phyloP scores from a whole-genome alignment of 2,329 filamentous ascomycete genomes.

The Xylogone sp. region DNA sequence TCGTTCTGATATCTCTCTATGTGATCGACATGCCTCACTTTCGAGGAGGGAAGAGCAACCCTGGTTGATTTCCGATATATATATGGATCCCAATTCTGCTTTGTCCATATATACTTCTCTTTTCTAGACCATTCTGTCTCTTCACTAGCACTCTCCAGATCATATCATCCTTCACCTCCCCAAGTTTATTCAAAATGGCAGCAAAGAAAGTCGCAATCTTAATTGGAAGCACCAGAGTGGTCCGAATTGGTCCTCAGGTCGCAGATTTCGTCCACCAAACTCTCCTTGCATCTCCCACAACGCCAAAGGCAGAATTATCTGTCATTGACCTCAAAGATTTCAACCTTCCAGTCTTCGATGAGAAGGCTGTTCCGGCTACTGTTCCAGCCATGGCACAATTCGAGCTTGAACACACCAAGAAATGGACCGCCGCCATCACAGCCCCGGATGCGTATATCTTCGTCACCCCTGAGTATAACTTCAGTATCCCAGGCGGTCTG shows the following conservation, averaged over 20 bases:
- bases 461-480: slow-evolving; percentile 55
- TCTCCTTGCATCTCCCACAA: slow-evolving; percentile 16
- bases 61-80: too few relatives aligned
- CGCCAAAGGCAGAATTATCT: slow-evolving; percentile 18
- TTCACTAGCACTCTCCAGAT: too few relatives aligned
- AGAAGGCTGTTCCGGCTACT: slow-evolving; percentile 35
- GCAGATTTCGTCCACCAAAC: slow-evolving; percentile 5
- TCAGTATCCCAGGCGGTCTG: slow-evolving; percentile 45
- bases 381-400: slow-evolving; percentile 34
- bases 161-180: too few relatives aligned
- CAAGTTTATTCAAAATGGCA: not conserved
- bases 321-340: slow-evolving; percentile 34
- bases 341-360: slow-evolving; percentile 42
- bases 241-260: slow-evolving; percentile 10
- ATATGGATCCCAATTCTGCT: too few relatives aligned
- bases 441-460: slow-evolving; percentile 44
- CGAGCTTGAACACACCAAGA: slow-evolving; percentile 36
- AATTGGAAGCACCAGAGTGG: slow-evolving; percentile 11
- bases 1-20: too few relatives aligned
- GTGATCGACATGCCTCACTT: too few relatives aligned
- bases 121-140: too few relatives aligned
- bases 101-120: too few relatives aligned
- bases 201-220: slow-evolving; percentile 12
- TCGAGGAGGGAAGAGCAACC: too few relatives aligned
- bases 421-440: slow-evolving; percentile 41